Evolutionary conservation across 306 rosid species (phyloP), one percentile per base, ranked within the genome.

Genomic region (Albizia julibrissin): DNA sequence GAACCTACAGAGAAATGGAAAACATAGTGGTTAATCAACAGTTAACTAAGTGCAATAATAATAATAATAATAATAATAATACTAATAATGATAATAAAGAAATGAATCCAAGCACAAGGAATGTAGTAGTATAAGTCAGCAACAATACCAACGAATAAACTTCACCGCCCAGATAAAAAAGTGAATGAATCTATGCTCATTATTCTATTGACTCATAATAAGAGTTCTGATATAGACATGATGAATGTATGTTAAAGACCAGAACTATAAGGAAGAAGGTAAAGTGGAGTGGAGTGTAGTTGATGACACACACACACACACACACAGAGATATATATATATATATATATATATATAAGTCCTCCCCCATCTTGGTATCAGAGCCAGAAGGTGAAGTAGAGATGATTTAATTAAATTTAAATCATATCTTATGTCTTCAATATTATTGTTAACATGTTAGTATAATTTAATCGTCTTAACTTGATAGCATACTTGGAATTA

Each of bases 81-180:
- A n/a, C n/a, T n/a, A n/a, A n/a, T n/a, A n/a, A n/a, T n/a, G n/a
- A n/a, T n/a, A n/a, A 43, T 8, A 66, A 66, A 15, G 6, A 66
- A 0, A 39, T 0, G 2, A 3, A 31, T 16, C 34, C 71, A 31
- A 62, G 10, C 19, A 37, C 72, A 67, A 67, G 40, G 40, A 67
- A 67, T 16, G n/a, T 5, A 29, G 31, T 29, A 29, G 31, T 29
- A 43, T 43, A 66, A 34, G 72, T 34, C 22, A 67, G 24, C 72
- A 18, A 67, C 21, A 16, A 18, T 69, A 39, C 8, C 72, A 69
- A 37, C 21, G 15, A 69, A 37, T 22, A 40, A 42, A n/a, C 22
- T 70, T 70, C 52, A 70, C 56, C 75, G 75, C 14, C 75, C 75
- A 70, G 34, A 61, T 10, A 24, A 61, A 61, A 61, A 26, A 54